These are phyloP conservation scores for Cicer cuneatum DNA, from an alignment of 306 rosid genomes.

Conservation along the genomic window DNA sequence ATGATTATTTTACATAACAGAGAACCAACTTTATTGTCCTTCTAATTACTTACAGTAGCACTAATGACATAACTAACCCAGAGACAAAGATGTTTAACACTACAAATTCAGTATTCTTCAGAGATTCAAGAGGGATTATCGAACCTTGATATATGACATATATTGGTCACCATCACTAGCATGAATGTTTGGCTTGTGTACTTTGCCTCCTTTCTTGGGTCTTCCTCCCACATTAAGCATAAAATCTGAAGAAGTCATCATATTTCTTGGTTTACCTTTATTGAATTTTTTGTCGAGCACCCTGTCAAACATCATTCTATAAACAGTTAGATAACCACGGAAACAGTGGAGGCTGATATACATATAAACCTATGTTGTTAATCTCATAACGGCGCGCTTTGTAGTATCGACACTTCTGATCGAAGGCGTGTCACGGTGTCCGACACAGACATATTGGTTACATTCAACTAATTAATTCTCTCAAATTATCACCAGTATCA, in stretches of 20 bases:
- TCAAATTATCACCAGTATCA: too few relatives aligned
- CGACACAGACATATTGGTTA: too few relatives aligned
- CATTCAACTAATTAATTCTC: too few relatives aligned
- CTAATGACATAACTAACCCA: constrained; percentile 30
- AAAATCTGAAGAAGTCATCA: constrained; percentile 53
- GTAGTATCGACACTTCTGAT: too few relatives aligned
- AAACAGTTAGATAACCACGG: constrained; percentile 8
- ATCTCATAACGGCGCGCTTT: too few relatives aligned
- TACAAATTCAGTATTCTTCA: constrained; percentile 17
- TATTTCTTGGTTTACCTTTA: constrained; percentile 56
- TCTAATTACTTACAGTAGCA: constrained; percentile 28
- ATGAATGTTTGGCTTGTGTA: constrained; percentile 51
- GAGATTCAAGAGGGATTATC: constrained; percentile 41
- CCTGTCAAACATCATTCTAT: constrained; percentile 59
- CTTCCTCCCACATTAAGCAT: constrained; percentile 53
- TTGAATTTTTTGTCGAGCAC: constrained; percentile 50
- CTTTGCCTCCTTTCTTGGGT: constrained; percentile 64
- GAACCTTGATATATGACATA: constrained; percentile 95
- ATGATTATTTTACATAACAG: constrained; percentile 11
- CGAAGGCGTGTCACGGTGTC: too few relatives aligned
- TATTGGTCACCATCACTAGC: constrained; percentile 74
- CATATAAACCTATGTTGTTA: not conserved
- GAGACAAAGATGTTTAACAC: constrained; percentile 27
- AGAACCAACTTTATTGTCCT: not conserved
- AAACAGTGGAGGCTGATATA: constrained; percentile 11